Evolutionary conservation across 768 basidiomycete genomes (phyloP), one percentile per base, ranked within the genome.

Genomic region (Xerocomellus chrysenteron): DNA sequence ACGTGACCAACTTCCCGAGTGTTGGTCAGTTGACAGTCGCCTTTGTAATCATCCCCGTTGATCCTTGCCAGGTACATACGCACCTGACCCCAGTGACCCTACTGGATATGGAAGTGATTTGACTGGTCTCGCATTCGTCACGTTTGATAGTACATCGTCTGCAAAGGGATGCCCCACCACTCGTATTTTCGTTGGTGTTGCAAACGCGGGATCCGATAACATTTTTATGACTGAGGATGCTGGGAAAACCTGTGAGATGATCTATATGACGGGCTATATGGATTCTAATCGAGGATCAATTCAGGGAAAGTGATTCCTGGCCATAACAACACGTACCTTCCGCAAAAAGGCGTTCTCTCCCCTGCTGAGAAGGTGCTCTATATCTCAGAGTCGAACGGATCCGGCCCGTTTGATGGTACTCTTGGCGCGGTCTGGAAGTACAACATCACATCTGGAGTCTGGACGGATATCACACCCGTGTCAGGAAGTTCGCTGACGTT

Each of bases 151-250:
- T 37, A 50, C 55, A 5, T 60, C 55, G n/a, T 82, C 83, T 7
- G 70, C 75, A 2, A 73, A 75, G 28, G 83, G 84, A 21, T 67
- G 65, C 7, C 74, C 84, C 1, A 86, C 84, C 14, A 82, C 77
- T 30, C 80, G 84, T 46, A 87, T 88, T 36, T 87, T 87, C 52
- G 84, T 86, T 35, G 86, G 86, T 54, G 85, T 88, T 30, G 84
- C 82, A 0, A 86, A 76, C 60, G 70, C 74, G 33, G 83, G 82
- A 3, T 71, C 80, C 0, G 73, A 73, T 59, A 87, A 83, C 57
- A 68, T 87, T 14, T 87, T 80, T 59, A 77, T 84, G 12, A 75
- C 80, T 13, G 79, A 76, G 19, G 77, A 87, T 57, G 83, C 75
- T 28, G 86, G 85, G 16, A 16, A 40, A 19, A 57, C 59, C 11